Percentiles rank a stretch among this genome's conserved stretches.
phyloP scores from a whole-genome alignment of 2,329 filamentous ascomycete genomes.

The Nemania bipapillata region DNA sequence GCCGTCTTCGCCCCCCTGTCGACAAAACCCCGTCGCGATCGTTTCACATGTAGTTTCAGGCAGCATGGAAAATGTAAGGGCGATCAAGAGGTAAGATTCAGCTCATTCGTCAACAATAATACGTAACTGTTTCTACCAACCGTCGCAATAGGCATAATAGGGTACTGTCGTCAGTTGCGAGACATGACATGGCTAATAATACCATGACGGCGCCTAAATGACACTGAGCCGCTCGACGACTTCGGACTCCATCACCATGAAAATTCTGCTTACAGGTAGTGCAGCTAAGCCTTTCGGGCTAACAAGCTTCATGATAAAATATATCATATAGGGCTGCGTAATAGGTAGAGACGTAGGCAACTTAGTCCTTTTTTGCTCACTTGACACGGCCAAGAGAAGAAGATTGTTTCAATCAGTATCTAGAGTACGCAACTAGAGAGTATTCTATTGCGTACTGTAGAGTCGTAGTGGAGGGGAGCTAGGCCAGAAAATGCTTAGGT shows the following conservation, averaged over 20 bases:
- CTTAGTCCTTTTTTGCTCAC: not conserved
- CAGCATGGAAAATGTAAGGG: constrained; percentile 25
- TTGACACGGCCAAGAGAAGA: constrained; percentile 25
- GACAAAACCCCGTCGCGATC: constrained; percentile 23
- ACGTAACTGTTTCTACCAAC: not conserved
- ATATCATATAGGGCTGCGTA: not conserved
- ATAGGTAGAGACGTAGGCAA: not conserved
- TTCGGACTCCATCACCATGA: constrained; percentile 4
- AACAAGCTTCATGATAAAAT: not conserved
- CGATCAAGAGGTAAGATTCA: constrained; percentile 14
- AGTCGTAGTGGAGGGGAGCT: not conserved
- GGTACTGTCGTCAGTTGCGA: not conserved
- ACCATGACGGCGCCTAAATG: constrained; percentile 5
- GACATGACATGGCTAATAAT: constrained; percentile 3
- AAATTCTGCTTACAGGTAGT: not conserved
- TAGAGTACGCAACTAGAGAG: not conserved
- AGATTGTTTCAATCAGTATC: constrained; percentile 22
- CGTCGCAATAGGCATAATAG: constrained; percentile 12
- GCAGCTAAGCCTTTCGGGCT: not conserved
- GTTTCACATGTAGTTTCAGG: constrained; percentile 39
- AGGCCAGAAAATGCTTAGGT: not conserved
- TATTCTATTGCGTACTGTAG: too few species aligned
- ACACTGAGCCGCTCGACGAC: constrained; percentile 5
- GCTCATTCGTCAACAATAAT: not conserved
- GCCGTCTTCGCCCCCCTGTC: constrained; percentile 23